phyloP scores from a whole-genome alignment of 768 basidiomycete species.

The Mycena crocata region DNA sequence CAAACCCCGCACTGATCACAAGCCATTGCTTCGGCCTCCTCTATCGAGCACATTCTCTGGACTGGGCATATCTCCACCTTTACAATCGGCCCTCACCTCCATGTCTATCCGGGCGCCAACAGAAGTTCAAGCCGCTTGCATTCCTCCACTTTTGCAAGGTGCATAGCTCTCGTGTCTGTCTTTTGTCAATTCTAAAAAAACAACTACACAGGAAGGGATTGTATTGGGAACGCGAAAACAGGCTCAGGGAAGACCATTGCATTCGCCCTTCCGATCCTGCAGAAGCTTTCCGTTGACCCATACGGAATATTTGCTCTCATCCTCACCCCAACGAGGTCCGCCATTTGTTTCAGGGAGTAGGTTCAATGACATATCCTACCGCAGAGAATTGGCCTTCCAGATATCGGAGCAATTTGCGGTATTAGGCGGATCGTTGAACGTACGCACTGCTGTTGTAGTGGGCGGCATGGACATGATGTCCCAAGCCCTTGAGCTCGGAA shows the following conservation, averaged over 20 bases:
- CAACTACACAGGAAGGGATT: constrained; percentile 81
- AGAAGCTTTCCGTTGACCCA: constrained; percentile 88
- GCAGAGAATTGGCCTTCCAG: constrained; percentile 95
- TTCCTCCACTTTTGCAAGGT: constrained; percentile 88
- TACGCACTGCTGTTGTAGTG: constrained; percentile 89
- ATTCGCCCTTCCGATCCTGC: constrained; percentile 95
- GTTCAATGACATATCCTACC: neutral
- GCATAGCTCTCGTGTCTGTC: constrained; percentile 35
- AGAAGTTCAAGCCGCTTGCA: constrained; percentile 89
- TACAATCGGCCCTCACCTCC: constrained; percentile 73
- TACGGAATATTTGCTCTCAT: constrained; percentile 95
- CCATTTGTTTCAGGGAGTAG: constrained; percentile 4
- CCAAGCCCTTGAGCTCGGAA: constrained; percentile 88
- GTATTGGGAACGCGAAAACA: constrained; percentile 97
- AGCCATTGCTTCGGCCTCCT: constrained; percentile 22
- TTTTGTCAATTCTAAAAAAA: neutral
- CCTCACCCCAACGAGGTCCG: constrained; percentile 93
- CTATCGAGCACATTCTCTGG: constrained; percentile 61
- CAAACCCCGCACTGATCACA: constrained; percentile 24
- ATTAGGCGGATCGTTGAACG: constrained; percentile 82
- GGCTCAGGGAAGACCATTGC: constrained; percentile 98
- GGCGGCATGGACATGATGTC: constrained; percentile 99
- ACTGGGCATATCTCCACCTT: constrained; percentile 67
- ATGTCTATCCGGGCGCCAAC: constrained; percentile 93
- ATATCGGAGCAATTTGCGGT: constrained; percentile 97